Evolutionary conservation across 768 basidiomycete genomes (phyloP), one percentile per base, ranked within the genome.

Genomic region (Hypholoma fasciculare): DNA sequence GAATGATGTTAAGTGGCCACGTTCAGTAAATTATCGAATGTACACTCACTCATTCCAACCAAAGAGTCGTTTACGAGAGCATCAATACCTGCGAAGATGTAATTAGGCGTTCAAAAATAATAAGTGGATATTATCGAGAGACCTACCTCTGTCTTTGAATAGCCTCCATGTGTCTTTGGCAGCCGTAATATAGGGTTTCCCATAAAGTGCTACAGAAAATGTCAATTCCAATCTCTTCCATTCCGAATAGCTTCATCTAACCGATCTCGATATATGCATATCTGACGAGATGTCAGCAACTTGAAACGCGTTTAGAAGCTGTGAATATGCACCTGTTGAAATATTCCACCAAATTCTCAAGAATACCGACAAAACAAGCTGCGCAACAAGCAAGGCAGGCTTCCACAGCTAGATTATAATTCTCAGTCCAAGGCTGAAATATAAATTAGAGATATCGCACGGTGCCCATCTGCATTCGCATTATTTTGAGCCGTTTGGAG

Each of bases 261-360:
- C 86, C 86, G 49, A 94, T 93, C 69, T 94, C 89, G 63, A 93
- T 92, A 64, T 89, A 91, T 23, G 88, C 85, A 71, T 92, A 91
- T 80, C 86, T 85, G 30, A 30, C 47, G 46, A 52, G 42, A 54
- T 39, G 44, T 27, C 48, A 13, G 13, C 4, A 30, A 44, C 11
- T 17, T 27, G 30, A 38, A 43, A 27, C 34, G 17, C 30, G 34
- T 7, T 20, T 7, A 7, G 7, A 12, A 0, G 44, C 17, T 26
- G 17, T 20, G 50, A 72, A 54, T 50, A 34, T 34, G 30, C 30
- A 84, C 84, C 86, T 81, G 70, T 94, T 94, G 77, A 94, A 93
- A 72, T 88, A 94, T 68, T 86, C 82, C 8, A 93, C 85, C 63
- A 89, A 40, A 30, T 72, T 74, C 63, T 91, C 82, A 59, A 94